Evolutionary conservation across 2,329 filamentous ascomycete species (phyloP), one percentile per base, ranked within the genome.

Genomic region (Hymenoscyphus repandus): DNA sequence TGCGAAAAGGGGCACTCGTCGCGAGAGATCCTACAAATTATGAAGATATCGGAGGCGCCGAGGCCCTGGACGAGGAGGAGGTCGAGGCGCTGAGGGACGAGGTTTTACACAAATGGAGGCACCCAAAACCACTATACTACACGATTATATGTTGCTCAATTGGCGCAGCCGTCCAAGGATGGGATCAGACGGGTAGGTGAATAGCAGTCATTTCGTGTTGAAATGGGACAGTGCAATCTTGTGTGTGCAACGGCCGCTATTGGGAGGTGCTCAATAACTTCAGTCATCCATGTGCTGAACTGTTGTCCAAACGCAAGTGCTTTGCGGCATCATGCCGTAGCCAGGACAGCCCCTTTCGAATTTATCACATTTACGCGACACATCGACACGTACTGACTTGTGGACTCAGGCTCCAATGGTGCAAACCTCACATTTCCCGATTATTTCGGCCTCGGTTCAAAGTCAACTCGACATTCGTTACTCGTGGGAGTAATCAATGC

Each of bases 1-100:
- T 90, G 46, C 74, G 78, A 46, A 85, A 84, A 60, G 88, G 86
- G 32, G 88, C 87, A 3, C 73, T 92, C 10, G 78, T 90, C 15
- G 88, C 88, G 2, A 85, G 88, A 65, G 80, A 85, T 58, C 86
- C 86, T 0, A 70, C 71, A 7, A 73, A 74, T 30, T 87, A 77
- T 64, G 83, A 88, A 51, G 71, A 75, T 32, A 74, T 90, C 37
- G 67, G 64, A 2, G 77, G 78, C 58, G 69, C 76, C 45, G 70
- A 78, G 45, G 77, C 79, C 10, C 74, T 91, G 1, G 70, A 74
- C 49, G 74, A 83, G 13, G 71, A 73, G 0, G 85, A 87, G 62
- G 78, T 82, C 51, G 70, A 74, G 17, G 74, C 73, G 11, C 73
- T 92, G 15, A 72, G 72, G 37, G 72, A 82, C 51, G 85, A 89